phyloP scores from a whole-genome alignment of 495 filamentous ascomycete species.

The Chaetomidium leptoderma region DNA sequence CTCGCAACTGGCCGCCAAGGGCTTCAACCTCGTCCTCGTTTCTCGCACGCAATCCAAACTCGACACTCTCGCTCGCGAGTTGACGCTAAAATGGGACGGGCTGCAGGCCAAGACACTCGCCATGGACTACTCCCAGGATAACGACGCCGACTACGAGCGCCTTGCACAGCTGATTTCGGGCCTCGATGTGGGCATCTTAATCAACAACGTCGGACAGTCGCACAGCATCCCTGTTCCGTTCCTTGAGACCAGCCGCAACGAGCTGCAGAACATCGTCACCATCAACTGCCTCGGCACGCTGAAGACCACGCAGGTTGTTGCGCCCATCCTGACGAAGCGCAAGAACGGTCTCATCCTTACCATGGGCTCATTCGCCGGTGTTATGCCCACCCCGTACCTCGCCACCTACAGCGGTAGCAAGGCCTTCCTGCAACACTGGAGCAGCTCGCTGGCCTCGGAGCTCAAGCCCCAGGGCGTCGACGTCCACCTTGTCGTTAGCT shows the following conservation, averaged over 20 bases:
- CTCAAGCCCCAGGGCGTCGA: constrained; percentile 72
- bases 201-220: constrained; percentile 96
- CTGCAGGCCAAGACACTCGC: constrained; percentile 69
- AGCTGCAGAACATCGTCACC: constrained; percentile 83
- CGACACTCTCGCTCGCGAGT: constrained; percentile 66
- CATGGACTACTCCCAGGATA: constrained; percentile 85
- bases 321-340: constrained; percentile 76
- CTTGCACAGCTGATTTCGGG: constrained; percentile 62
- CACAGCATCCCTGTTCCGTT: constrained; percentile 92
- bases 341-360: constrained; percentile 87
- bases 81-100: constrained; percentile 60
- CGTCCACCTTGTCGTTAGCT: constrained; percentile 81
- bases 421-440: constrained; percentile 98
- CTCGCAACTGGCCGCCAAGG: constrained; percentile 79
- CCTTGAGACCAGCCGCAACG: constrained; percentile 66
- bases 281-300: constrained; percentile 92
- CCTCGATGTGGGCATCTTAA: constrained; percentile 78
- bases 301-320: constrained; percentile 75
- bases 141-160: constrained; percentile 68
- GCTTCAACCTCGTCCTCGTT: constrained; percentile 89
- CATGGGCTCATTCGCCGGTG: constrained; percentile 93
- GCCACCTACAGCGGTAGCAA: constrained; percentile 98
- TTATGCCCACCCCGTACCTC: constrained; percentile 84
- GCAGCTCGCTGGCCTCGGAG: constrained; percentile 76
- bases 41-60: constrained; percentile 93